A percentile compares a stretch with the other conserved stretches of the same genome.
Evolutionary conservation across 768 basidiomycete species (phyloP).

Genomic region (Phaeotremella skinneri): DNA sequence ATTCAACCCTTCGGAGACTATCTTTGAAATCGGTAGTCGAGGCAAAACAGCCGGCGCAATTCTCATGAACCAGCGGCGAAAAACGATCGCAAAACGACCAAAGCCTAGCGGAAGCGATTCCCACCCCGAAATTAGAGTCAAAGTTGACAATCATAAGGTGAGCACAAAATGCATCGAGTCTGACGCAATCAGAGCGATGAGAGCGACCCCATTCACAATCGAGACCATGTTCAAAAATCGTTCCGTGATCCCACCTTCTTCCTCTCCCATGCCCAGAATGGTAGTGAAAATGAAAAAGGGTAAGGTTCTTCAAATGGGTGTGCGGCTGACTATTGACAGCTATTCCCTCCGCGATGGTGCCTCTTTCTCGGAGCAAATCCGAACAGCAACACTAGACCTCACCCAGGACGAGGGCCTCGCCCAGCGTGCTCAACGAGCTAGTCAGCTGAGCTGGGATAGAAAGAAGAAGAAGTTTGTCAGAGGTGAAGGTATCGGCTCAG

Average conservation of each 20-base stretch:
- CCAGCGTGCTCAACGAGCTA: constrained; percentile 55
- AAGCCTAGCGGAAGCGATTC: constrained; percentile 53
- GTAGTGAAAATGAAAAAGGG: constrained; percentile 85
- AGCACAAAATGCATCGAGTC: background rate
- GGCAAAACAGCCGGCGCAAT: constrained; percentile 62
- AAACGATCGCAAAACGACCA: constrained; percentile 61
- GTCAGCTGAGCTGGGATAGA: constrained; percentile 82
- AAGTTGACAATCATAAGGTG: background rate
- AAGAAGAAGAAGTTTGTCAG: constrained; percentile 92
- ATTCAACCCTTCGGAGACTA: constrained; percentile 83
- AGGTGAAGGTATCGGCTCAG: constrained; percentile 78
- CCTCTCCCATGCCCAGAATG: constrained; percentile 87
- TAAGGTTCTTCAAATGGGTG: constrained; percentile 49
- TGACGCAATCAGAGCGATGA: constrained; percentile 52
- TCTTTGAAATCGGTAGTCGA: constrained; percentile 81
- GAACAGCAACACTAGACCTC: constrained; percentile 75
- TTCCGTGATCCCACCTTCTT: constrained; percentile 84
- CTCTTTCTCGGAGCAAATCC: constrained; percentile 78
- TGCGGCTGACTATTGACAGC: background rate
- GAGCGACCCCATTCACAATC: too few species aligned
- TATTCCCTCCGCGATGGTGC: constrained; percentile 78
- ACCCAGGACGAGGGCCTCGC: constrained; percentile 69
- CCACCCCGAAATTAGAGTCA: background rate
- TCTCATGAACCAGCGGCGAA: constrained; percentile 85
- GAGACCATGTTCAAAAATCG: constrained; percentile 55